These are phyloP conservation scores for Alternaria viburni DNA, from an alignment of 2,329 filamentous ascomycete species.

Conservation along the genomic window DNA sequence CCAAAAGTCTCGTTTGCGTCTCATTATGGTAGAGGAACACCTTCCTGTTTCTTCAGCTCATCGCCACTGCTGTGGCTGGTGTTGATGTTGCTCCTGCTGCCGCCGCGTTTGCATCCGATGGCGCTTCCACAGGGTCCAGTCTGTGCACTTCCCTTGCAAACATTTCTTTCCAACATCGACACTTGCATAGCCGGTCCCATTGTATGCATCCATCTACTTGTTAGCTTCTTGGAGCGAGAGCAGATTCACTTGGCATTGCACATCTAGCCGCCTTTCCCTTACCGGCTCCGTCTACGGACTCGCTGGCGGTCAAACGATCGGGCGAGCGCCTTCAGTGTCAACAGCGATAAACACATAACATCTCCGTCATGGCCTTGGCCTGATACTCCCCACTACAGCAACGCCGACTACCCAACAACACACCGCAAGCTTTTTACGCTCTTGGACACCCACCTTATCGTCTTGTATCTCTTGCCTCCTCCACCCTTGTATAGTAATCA, in stretches of 20 bases:
- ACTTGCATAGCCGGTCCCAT: constrained; percentile 23
- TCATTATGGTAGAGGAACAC: not conserved
- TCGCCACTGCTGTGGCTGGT: constrained; percentile 13
- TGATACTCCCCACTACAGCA: constrained; percentile 15
- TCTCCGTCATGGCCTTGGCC: constrained; percentile 23
- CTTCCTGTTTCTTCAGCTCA: constrained; percentile 18
- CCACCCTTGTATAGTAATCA: constrained; percentile 16
- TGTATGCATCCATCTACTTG: constrained; percentile 43
- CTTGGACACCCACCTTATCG: constrained; percentile 29
- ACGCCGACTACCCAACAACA: constrained; percentile 18
- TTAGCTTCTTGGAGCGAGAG: constrained; percentile 42
- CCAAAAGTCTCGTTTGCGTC: not conserved
- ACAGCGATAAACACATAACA: constrained; percentile 27
- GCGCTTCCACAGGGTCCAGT: constrained; percentile 15
- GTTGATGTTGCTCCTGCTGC: constrained; percentile 28
- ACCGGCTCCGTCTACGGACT: constrained; percentile 29
- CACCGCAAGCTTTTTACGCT: constrained; percentile 24
- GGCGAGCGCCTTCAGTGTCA: constrained; percentile 23
- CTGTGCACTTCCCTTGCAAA: constrained; percentile 26
- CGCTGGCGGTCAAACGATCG: constrained; percentile 17
- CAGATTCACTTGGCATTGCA: constrained; percentile 33
- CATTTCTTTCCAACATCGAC: constrained; percentile 11
- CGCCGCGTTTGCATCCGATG: constrained; percentile 27
- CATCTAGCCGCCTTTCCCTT: constrained; percentile 39
- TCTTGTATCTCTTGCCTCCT: constrained; percentile 26